Base-by-base conservation (phyloP, 306 rosid genomes). In the Arachis stenosperma region DNA sequence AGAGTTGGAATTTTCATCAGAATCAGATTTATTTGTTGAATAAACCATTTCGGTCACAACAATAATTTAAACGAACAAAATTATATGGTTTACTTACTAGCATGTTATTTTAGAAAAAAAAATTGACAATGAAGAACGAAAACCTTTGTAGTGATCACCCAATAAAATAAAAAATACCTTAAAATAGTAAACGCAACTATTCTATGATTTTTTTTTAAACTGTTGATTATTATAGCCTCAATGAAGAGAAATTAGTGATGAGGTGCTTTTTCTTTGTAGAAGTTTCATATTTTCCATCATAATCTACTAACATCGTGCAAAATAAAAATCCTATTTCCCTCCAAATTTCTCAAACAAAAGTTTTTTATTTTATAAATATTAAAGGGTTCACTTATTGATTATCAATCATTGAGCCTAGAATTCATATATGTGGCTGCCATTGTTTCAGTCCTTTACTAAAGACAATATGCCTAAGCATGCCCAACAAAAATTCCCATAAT, bases 401-500 rank as follows among this genome's bases (percentile, higher is more conserved):
- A 61, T 70, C 42, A 61, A 44, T n/a, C 48, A 61, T 55, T 14
- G 71, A 15, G 11, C 40, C 53, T 63, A 36, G 39, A 62, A 62
- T 61, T 6, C 30, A 58, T 29, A 6, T 39, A 22, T 47, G 48
- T 14, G 37, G 37, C 50, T 40, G 59, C 17, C 75, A 50, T 17
- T 51, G 2, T 12, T 61, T 67, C 65, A 72, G 48, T 70, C 57
- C 58, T 82, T 69, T 69, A 62, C 60, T 12, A 29, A 50, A 73
- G 43, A 54, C 70, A 52, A 52, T 8, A 52, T 64, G 80, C 43
- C 52, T 12, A 12, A 17, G 62, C 69, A 27, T 50, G 67, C 15
- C 15, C 61, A 73, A 50, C 70, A 79, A 73, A 79, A 65, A 0
- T 14, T 73, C 56, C 6, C 51, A 65, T 60, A 55, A 59, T 64